Evolutionary conservation across 148 eudicot genomes (phyloP).

Genomic region (Amaranthus hypochondriacus): DNA sequence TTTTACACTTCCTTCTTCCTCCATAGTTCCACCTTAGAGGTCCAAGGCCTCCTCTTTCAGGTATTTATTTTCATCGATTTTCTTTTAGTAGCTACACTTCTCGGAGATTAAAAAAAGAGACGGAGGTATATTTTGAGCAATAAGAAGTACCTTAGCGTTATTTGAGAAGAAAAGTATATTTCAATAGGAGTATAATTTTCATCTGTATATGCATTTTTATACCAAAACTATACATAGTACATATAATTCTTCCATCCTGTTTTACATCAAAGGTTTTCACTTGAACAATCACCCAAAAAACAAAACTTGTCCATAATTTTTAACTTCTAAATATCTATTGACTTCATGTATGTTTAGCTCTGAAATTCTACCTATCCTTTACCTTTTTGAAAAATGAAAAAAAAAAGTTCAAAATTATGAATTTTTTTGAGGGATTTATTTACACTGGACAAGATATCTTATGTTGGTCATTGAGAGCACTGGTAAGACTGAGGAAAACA

Average conservation of each 20-base stretch:
- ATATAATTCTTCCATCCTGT: conserved; percentile 2
- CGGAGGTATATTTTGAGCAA: no score
- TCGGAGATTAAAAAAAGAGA: no score
- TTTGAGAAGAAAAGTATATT: background rate
- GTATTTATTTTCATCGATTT: no score
- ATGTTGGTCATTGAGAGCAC: conserved; percentile 22
- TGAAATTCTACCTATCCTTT: conserved; percentile 3
- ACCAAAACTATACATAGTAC: conserved; percentile 21
- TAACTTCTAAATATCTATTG: conserved; percentile 1
- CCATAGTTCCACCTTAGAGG: no score
- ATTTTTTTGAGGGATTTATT: background rate
- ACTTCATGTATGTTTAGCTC: conserved; percentile 13
- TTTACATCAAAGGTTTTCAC: background rate
- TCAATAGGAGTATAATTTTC: conserved; percentile 10
- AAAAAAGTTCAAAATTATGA: conserved; percentile 22
- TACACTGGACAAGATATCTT: background rate
- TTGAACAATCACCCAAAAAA: conserved; percentile 14
- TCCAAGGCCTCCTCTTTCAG: no score
- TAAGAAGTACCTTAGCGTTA: background rate
- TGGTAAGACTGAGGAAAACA: conserved; percentile 63
- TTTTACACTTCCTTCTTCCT: no score
- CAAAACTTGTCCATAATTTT: conserved; percentile 23
- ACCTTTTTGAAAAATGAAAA: background rate
- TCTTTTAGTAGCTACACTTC: no score
- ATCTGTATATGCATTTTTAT: conserved; percentile 15